These are phyloP conservation scores for Acer yangbiense DNA, from an alignment of 345 rosid species.

Conservation along the genomic window DNA sequence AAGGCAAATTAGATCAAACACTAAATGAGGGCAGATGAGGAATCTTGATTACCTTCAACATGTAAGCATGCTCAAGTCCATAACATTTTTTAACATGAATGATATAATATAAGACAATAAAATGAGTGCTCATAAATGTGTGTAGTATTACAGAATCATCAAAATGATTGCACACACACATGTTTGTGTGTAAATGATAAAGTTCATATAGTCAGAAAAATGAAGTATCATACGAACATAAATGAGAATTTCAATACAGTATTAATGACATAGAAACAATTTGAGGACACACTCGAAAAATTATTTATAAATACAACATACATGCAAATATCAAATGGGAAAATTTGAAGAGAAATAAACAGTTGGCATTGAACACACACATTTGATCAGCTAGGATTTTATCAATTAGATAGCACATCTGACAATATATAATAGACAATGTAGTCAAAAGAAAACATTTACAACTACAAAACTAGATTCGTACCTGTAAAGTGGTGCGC, in stretches of 20 bases:
- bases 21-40: neutral
- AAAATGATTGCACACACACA: neutral
- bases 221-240: neutral
- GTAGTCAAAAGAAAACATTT: neutral
- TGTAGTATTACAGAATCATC: neutral
- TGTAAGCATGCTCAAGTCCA: neutral
- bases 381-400: neutral
- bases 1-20: neutral
- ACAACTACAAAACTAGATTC: conserved; percentile 9
- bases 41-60: neutral
- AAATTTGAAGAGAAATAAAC: neutral
- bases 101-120: neutral
- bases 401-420: neutral
- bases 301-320: too few species aligned
- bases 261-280: too few species aligned
- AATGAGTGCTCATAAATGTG: neutral
- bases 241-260: neutral
- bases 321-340: neutral
- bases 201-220: neutral
- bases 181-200: neutral
- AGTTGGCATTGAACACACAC: neutral
- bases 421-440: conserved; percentile 4
- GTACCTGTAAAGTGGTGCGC: conserved; percentile 71
- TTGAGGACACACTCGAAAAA: too few species aligned
- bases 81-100: neutral